phyloP scores from a whole-genome alignment of 352 stramenopile species.

The Pythium rhizo-oryzae region DNA sequence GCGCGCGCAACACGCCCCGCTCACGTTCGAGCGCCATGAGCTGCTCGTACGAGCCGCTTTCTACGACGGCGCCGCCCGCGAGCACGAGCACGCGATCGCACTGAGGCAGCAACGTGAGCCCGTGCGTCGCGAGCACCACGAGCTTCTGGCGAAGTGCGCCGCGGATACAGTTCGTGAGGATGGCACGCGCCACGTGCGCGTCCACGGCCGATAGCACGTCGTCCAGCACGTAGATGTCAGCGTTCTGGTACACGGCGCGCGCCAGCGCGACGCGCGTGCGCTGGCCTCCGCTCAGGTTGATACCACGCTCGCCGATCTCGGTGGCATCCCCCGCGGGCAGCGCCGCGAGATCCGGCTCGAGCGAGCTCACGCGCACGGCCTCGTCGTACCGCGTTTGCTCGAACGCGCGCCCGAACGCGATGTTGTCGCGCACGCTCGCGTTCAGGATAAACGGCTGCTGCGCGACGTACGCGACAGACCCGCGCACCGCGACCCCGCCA shows the following conservation, averaged over 20 bases:
- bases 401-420: constrained; percentile 46
- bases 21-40: constrained; percentile 32
- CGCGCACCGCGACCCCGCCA: constrained; percentile 34
- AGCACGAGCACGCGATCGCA: constrained; percentile 69
- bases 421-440: constrained; percentile 53
- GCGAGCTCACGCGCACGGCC: constrained; percentile 60
- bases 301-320: constrained; percentile 98
- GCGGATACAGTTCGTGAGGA: constrained; percentile 95
- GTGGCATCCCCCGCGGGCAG: constrained; percentile 93
- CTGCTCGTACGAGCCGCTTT: constrained; percentile 63
- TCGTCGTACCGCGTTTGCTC: constrained; percentile 41
- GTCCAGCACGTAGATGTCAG: constrained; percentile 97
- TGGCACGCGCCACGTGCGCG: constrained; percentile 94
- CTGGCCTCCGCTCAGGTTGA: constrained; percentile 97
- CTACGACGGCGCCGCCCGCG: constrained; percentile 50
- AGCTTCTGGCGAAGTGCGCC: constrained; percentile 81
- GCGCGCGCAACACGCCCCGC: too few relatives aligned
- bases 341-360: constrained; percentile 88
- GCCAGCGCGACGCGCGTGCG: constrained; percentile 93
- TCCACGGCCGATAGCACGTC: constrained; percentile 97
- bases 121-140: constrained; percentile 94
- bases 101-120: constrained; percentile 78
- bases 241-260: constrained; percentile 92
- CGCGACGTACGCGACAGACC: constrained; percentile 54
- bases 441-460: constrained; percentile 65